These are phyloP conservation scores for Blastosporella zonata DNA, from an alignment of 1,284 basidiomycete genomes.

Conservation along the genomic window DNA sequence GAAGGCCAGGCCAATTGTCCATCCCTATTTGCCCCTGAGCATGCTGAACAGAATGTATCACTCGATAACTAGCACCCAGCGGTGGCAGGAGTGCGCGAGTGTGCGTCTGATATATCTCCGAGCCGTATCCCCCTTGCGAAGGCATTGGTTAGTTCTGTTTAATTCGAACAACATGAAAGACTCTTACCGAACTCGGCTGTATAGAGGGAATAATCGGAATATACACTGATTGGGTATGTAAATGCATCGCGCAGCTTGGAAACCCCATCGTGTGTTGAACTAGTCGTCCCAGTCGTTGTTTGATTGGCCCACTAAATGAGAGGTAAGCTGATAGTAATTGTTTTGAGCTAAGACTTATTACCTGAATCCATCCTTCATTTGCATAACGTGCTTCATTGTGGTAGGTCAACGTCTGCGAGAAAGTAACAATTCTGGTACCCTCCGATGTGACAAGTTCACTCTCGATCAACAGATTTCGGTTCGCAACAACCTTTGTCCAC, in stretches of 20 bases:
- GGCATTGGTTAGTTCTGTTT: background rate
- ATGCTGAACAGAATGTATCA: constrained; percentile 32
- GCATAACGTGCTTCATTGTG: constrained; percentile 45
- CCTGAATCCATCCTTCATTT: constrained; percentile 43
- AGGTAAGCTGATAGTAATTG: background rate
- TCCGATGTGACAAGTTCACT: constrained; percentile 45
- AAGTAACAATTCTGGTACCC: constrained; percentile 42
- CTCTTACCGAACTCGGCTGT: constrained; percentile 36
- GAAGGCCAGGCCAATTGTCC: constrained; percentile 36
- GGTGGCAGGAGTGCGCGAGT: constrained; percentile 32
- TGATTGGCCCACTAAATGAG: constrained; percentile 32
- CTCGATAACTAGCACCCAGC: constrained; percentile 23
- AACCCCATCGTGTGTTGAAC: constrained; percentile 30
- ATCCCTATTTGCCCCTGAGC: constrained; percentile 34
- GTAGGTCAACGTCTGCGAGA: constrained; percentile 44
- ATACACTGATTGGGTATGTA: constrained; percentile 35
- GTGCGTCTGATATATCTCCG: constrained; percentile 34
- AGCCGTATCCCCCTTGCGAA: constrained; percentile 30
- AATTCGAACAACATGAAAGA: constrained; percentile 1
- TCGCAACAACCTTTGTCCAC: constrained; percentile 43
- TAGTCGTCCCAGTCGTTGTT: constrained; percentile 31
- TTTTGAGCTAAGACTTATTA: constrained; percentile 16
- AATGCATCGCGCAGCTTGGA: constrained; percentile 35
- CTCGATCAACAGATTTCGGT: constrained; percentile 42
- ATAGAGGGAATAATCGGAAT: constrained; percentile 34